Conservation (phyloP, 2,329 filamentous ascomycete genomes). For the Davidsoniella virescens region DNA sequence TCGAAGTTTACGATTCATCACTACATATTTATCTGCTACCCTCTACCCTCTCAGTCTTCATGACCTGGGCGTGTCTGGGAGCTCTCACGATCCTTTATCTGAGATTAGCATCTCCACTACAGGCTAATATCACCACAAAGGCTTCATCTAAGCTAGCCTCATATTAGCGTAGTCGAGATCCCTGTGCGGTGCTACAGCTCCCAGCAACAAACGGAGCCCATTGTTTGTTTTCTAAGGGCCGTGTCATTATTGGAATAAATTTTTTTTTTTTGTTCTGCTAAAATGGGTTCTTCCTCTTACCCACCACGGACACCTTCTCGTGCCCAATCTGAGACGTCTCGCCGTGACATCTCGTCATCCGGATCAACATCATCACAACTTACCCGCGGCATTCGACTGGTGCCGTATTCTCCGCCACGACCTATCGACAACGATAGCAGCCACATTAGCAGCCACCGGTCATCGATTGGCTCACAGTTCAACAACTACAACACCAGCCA, state of each 20-base stretch:
- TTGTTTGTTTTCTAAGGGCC: no score
- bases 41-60: neutral
- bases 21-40: neutral
- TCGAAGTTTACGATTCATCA: no score
- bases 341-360: constrained; percentile 11
- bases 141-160: no score
- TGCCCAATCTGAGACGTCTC: constrained; percentile 7
- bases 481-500: neutral
- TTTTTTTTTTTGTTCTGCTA: no score
- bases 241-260: no score
- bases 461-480: constrained; percentile 9
- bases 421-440: constrained; percentile 18
- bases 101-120: constrained; percentile 4
- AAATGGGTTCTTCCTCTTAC: constrained; percentile 13
- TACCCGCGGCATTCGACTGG: constrained; percentile 28
- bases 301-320: constrained; percentile 15
- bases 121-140: no score
- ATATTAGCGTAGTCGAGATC: no score
- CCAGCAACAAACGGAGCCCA: no score
- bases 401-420: constrained; percentile 32
- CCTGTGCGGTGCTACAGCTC: no score
- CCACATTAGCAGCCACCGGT: constrained; percentile 12
- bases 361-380: constrained; percentile 18
- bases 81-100: constrained; percentile 2
- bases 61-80: neutral